Conservation (phyloP, 2,329 filamentous ascomycete genomes). For the Diplodia corticola region DNA sequence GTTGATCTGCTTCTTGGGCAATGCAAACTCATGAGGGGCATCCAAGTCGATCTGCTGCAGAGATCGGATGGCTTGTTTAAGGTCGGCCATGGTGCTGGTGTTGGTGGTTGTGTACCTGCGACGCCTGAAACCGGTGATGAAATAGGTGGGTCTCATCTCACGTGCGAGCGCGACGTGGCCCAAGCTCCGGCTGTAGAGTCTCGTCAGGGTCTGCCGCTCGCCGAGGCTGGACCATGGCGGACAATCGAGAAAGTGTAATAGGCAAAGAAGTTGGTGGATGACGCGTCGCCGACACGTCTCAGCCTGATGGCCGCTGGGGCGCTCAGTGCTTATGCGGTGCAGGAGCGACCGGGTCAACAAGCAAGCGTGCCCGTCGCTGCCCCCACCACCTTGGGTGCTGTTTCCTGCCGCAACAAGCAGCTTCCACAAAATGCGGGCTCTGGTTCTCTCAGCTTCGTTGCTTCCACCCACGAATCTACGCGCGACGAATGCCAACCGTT, state of each 20-base stretch:
- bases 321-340: not conserved
- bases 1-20: conserved; percentile 79
- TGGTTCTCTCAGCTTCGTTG: too few relatives aligned
- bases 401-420: too few relatives aligned
- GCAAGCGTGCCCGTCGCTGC: not conserved
- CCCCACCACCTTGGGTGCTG: too few relatives aligned
- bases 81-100: conserved; percentile 18
- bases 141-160: conserved; percentile 11
- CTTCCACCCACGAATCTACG: too few relatives aligned
- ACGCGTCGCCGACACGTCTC: not conserved
- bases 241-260: not conserved
- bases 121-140: conserved; percentile 10
- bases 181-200: conserved; percentile 17
- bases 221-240: not conserved
- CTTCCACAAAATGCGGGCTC: too few relatives aligned
- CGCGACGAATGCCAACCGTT: too few relatives aligned
- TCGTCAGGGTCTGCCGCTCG: not conserved
- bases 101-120: not conserved
- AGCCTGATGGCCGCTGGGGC: not conserved
- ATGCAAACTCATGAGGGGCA: conserved; percentile 53
- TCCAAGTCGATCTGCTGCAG: conserved; percentile 30
- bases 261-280: not conserved
- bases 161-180: conserved; percentile 21
- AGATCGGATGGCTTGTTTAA: conserved; percentile 24
- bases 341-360: not conserved